These are phyloP conservation scores for Salix exigua DNA, from an alignment of 345 rosid species.

Conservation along the genomic window DNA sequence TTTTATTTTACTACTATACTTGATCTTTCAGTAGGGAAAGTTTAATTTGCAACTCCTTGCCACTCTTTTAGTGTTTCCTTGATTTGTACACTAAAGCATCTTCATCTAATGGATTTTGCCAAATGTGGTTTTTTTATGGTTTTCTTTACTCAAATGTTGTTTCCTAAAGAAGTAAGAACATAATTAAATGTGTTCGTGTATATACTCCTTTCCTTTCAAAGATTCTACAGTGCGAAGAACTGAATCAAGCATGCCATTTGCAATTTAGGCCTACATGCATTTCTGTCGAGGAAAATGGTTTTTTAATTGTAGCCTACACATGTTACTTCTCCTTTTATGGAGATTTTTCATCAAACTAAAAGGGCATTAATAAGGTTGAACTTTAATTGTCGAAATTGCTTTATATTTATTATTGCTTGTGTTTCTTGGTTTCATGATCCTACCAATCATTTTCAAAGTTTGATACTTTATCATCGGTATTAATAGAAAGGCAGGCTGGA, in stretches of 20 bases:
- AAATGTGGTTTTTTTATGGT: background rate
- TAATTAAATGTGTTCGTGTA: background rate
- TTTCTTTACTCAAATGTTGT: conserved; percentile 1
- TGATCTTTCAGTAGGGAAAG: background rate
- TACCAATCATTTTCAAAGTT: conserved; percentile 15
- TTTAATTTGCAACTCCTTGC: conserved; percentile 3
- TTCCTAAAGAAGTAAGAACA: background rate
- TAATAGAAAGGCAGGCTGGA: conserved; percentile 54
- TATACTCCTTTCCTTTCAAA: conserved; percentile 1
- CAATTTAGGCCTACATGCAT: background rate
- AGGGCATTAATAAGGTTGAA: conserved; percentile 4
- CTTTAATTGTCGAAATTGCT: conserved; percentile 5
- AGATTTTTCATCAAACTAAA: background rate
- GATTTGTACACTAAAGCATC: background rate
- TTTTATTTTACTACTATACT: conserved; percentile 5
- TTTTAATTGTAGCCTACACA: background rate
- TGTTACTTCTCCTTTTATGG: background rate
- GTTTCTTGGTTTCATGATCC: conserved; percentile 8
- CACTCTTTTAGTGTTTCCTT: background rate
- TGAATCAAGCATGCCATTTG: background rate
- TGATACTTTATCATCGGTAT: conserved; percentile 30
- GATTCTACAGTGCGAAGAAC: background rate
- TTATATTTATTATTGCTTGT: background rate
- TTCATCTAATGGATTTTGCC: conserved; percentile 5
- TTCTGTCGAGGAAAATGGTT: background rate